phyloP scores from a whole-genome alignment of 1,139 yeast species.

The Hanseniaspora sp. region DNA sequence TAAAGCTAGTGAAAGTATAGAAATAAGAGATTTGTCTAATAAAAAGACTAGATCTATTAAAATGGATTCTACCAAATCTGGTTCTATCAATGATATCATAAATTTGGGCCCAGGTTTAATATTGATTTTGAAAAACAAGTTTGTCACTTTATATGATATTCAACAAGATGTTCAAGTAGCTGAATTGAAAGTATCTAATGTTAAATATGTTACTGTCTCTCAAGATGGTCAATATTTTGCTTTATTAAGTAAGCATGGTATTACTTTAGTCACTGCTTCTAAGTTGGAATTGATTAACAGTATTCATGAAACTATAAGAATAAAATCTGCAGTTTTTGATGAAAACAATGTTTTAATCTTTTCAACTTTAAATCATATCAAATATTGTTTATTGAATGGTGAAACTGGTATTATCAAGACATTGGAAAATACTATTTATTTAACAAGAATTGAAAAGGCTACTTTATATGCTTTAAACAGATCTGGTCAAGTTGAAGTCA shows the following conservation, averaged over 20 bases:
- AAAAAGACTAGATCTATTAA: constrained; percentile 70
- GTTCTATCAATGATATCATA: constrained; percentile 59
- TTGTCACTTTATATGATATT: constrained; percentile 77
- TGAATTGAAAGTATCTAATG: constrained; percentile 61
- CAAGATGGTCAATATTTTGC: constrained; percentile 81
- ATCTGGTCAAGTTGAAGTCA: constrained; percentile 67
- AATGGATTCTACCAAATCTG: constrained; percentile 38
- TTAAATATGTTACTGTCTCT: constrained; percentile 86
- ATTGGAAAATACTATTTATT: constrained; percentile 78
- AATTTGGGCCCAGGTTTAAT: constrained; percentile 77
- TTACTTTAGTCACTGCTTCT: constrained; percentile 65
- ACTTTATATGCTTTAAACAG: constrained; percentile 74
- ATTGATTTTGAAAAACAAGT: constrained; percentile 56
- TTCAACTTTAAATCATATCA: constrained; percentile 90
- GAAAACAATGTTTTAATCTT: constrained; percentile 83
- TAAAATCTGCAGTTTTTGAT: constrained; percentile 97
- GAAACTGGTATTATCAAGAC: constrained; percentile 92
- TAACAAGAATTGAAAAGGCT: constrained; percentile 59
- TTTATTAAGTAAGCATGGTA: constrained; percentile 80
- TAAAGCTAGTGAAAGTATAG: constrained; percentile 53
- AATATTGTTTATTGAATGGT: constrained; percentile 85
- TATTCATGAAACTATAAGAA: constrained; percentile 91
- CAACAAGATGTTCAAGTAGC: constrained; percentile 78
- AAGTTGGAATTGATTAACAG: constrained; percentile 70
- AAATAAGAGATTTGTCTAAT: constrained; percentile 74